Base-by-base conservation (phyloP, 768 basidiomycete species). In the Lactarius sp. region DNA sequence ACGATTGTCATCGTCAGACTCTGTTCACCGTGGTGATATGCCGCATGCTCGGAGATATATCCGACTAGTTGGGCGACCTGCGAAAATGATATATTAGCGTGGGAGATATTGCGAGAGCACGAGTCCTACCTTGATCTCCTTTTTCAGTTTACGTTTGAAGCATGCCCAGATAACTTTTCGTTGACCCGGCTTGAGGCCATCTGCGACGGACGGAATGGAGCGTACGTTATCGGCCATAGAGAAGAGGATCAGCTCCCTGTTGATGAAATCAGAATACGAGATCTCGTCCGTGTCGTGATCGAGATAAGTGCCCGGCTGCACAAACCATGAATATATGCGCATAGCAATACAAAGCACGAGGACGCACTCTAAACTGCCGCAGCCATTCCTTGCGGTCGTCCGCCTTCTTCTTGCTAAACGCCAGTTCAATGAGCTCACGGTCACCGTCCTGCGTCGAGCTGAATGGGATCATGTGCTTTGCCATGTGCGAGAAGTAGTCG, bases 191-290 rank as follows among this genome's bases (percentile, higher is more conserved):
- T 99, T 99, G 61, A 99, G 78, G 51, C 97, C 97, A 72, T 98
- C 97, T 13, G 86, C 85, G 16, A 92, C 83, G 0, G 90, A 97
- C 2, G 97, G 97, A 68, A 99, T 98, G 4, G 97, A 99, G 60
- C 97, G 94, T 67, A 97, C 84, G 71, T 98, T 98, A 72, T 99
- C 97, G 4, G 97, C 97, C 93, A 98, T 98, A 1, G 97, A 99
- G 82, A 98, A 99, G 33, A 98, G 81, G 64, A 99, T 98, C 52
- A 99, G 77, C 72, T 99, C 97, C 75, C 86, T 92, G 80, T 99
- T 98, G 77, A 99, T 96, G 73, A 99, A 99, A 70, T 99, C 95
- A 1, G 88, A 83, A 72, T 87, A 91, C 0, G 91, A 84, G 65
- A 99, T 90, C 70, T 92, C 87, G 51, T 88, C 85, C 37, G 90